Base-by-base conservation (phyloP, 345 rosid genomes). In the Camelina sativa region DNA sequence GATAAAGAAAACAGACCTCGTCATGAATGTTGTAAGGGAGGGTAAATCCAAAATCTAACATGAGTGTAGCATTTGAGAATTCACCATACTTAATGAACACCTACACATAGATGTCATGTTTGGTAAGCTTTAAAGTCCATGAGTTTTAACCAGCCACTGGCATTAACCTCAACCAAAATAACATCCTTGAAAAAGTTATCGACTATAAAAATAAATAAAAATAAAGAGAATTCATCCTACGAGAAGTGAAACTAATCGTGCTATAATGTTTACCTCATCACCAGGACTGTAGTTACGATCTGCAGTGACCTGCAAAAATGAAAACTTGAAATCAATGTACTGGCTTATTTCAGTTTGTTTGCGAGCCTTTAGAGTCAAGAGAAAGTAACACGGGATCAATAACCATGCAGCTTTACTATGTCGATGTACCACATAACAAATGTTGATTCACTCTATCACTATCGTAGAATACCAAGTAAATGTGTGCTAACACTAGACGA, bases 11-110 rank as follows among this genome's bases (percentile, higher is more conserved):
- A 74, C 83, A 68, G 81, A 89, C 98, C 96, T 89, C 85, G 65
- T 91, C 96, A 67, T 86, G 80, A 40, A 63, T 82, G 82, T 91
- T 93, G 77, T 78, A 51, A n/a, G 89, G 84, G 73, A 89, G 77
- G 8, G 92, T 81, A 81, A 93, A 93, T 53, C 97, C 98, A 23
- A 86, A 93, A 72, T 91, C 96, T 82, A 87, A 79, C 75, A 89
- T 76, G 80, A 93, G 84, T 59, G 84, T 78, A 15, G 92, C 87
- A 85, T 93, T 93, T 62, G 96, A 65, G 82, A 86, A 78, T 72
- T 86, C 85, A 30, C 98, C 98, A 37, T 93, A 91, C 15, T 82
- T 80, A 76, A 93, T 86, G 67, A 83, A 62, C 53, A 93, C 88
- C 96, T 91, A 67, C 69, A 72, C 6, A 57, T 13, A 76, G n/a